These are phyloP conservation scores for Vanrija pseudolonga DNA, from an alignment of 1,284 basidiomycete species.

Conservation along the genomic window DNA sequence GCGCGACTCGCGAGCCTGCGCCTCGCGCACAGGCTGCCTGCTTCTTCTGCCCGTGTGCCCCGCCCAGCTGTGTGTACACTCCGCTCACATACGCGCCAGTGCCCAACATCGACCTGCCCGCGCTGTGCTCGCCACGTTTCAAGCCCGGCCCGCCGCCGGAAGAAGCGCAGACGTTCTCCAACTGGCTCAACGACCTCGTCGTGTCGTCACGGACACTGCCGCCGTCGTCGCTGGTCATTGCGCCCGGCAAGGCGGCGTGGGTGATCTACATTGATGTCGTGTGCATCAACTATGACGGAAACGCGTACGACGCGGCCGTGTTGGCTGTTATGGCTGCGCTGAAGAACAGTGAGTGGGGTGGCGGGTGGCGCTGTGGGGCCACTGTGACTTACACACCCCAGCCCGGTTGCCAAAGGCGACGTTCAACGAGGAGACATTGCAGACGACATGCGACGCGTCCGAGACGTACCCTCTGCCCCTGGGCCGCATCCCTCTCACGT, in stretches of 20 bases:
- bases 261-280: constrained; percentile 88
- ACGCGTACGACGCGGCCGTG: constrained; percentile 84
- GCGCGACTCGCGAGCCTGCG: no score
- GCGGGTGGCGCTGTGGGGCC: not conserved
- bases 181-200: constrained; percentile 71
- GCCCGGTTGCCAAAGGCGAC: constrained; percentile 70
- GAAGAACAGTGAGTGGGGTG: constrained; percentile 63
- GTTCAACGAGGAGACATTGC: constrained; percentile 65
- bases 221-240: constrained; percentile 69
- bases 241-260: constrained; percentile 77
- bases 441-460: constrained; percentile 63
- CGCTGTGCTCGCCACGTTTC: constrained; percentile 87
- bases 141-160: constrained; percentile 90
- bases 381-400: constrained; percentile 36
- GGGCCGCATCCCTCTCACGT: constrained; percentile 57
- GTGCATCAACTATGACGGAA: constrained; percentile 96
- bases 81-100: constrained; percentile 50
- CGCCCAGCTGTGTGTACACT: no score
- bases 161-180: constrained; percentile 83
- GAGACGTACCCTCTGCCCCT: constrained; percentile 52
- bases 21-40: no score
- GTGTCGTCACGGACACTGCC: constrained; percentile 67
- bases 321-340: constrained; percentile 84
- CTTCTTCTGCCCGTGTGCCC: no score
- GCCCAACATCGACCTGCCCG: constrained; percentile 84